A percentile compares a stretch with the other conserved stretches of the same genome.
phyloP scores from a whole-genome alignment of 768 basidiomycete genomes.

The Naganishia friedmannii region DNA sequence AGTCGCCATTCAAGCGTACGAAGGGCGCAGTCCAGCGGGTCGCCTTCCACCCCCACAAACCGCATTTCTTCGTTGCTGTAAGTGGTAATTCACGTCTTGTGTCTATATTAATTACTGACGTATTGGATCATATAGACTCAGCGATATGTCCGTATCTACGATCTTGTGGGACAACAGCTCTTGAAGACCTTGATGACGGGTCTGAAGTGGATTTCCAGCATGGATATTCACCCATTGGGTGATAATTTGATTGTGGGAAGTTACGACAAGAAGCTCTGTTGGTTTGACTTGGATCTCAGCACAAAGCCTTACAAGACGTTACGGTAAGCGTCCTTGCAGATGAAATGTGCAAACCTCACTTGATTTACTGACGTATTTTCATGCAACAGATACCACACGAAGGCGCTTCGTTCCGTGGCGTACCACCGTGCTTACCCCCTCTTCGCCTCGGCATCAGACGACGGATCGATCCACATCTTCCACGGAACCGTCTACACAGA shows the following conservation, averaged over 20 bases:
- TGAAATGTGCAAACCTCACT: background rate
- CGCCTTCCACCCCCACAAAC: slow-evolving; percentile 88
- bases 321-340: slow-evolving; percentile 59
- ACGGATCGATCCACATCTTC: slow-evolving; percentile 95
- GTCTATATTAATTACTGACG: slow-evolving; percentile 5
- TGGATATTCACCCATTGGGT: slow-evolving; percentile 83
- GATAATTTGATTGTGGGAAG: slow-evolving; percentile 97
- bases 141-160: slow-evolving; percentile 91
- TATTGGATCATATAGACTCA: slow-evolving; percentile 65
- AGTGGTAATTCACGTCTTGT: slow-evolving; percentile 49
- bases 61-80: slow-evolving; percentile 96
- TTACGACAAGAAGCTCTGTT: slow-evolving; percentile 94
- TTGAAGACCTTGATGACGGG: slow-evolving; percentile 93
- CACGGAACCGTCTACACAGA: slow-evolving; percentile 92
- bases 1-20: slow-evolving; percentile 95
- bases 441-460: slow-evolving; percentile 94
- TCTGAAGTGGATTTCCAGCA: slow-evolving; percentile 92
- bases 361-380: background rate
- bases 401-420: slow-evolving; percentile 84
- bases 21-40: slow-evolving; percentile 87
- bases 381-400: slow-evolving; percentile 73
- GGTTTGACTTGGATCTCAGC: slow-evolving; percentile 97
- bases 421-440: slow-evolving; percentile 94
- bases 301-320: slow-evolving; percentile 96
- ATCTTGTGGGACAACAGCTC: slow-evolving; percentile 86